Base-by-base conservation (phyloP, 1,139 yeast genomes). In the Geotrichum europaeum region DNA sequence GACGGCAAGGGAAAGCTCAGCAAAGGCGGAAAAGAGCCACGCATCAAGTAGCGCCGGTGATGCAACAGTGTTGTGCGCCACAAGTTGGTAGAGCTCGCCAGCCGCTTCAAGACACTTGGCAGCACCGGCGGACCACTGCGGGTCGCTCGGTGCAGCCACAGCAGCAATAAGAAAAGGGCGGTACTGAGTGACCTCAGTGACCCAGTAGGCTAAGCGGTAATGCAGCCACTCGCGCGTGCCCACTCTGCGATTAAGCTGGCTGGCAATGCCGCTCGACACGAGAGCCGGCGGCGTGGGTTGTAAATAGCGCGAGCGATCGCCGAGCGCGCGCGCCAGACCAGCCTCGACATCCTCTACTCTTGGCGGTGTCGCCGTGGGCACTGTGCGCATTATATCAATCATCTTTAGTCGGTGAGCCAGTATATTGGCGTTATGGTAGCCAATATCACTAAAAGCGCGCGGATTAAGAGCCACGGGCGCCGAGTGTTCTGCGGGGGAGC, bases 381-480 rank as follows among this genome's bases (percentile, higher is more conserved):
- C 13, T 13, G 15, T n/a, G 24, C 18, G 25, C 22, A 53, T 36
- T 4, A 53, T 22, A 15, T 62, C 55, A 13, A 45, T 18, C 53
- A 59, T 63, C 15, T 55, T 55, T 25, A 63, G 53, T 15, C 53
- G 43, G 18, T 54, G 30, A 13, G 30, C 20, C 20, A 56, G 25
- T 12, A 43, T 36, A 24, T 28, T 12, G 49, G 20, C 25, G 49
- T 47, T 43, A 28, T 30, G 51, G 51, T 53, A 25, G 32, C 50
- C 45, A 18, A 55, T 55, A 12, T 36, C 34, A 22, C 25, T 40
- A 43, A 47, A 52, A 34, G 59, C 55, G 24, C 47, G 49, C 20
- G 34, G 56, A 51, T 25, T 58, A 28, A 43, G 50, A 45, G 18
- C 18, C 15, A 52, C 51, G 53, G 28, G 64, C 60, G 9, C 60